Conservation (phyloP, 345 rosid genomes). For the Eucalyptus curtisii region DNA sequence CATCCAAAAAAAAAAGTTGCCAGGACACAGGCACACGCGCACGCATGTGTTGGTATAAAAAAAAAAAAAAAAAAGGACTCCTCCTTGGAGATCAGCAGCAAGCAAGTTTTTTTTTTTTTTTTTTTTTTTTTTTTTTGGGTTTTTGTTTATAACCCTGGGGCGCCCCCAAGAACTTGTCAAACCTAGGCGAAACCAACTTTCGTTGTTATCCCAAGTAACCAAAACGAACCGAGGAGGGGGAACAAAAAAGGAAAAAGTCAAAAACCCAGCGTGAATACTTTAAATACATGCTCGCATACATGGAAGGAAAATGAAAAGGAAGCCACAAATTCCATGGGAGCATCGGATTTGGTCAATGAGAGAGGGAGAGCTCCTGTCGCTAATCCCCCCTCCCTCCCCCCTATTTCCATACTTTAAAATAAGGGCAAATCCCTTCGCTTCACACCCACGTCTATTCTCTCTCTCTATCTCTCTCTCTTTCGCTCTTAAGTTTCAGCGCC, state of each 20-base stretch:
- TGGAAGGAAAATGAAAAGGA: not conserved
- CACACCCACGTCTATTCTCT: not conserved
- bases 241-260: not conserved
- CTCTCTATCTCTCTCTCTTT: not conserved
- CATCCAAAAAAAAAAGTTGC: not conserved
- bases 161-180: not conserved
- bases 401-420: not conserved
- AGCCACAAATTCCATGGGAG: not conserved
- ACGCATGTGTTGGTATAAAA: not conserved
- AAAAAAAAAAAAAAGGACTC: not conserved
- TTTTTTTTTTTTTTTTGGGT: accelerated
- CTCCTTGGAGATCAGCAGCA: not conserved
- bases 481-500: not conserved
- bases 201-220: not conserved
- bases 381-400: not conserved
- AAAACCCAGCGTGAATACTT: not conserved
- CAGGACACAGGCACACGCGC: not conserved
- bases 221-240: not conserved
- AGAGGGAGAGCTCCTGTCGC: not conserved
- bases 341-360: not conserved
- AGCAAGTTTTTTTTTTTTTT: not conserved
- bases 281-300: not conserved
- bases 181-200: not conserved
- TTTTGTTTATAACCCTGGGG: not conserved
- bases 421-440: not conserved